These are phyloP conservation scores for Aspergillus japonicus DNA, from an alignment of 2,329 filamentous ascomycete genomes.

Conservation along the genomic window DNA sequence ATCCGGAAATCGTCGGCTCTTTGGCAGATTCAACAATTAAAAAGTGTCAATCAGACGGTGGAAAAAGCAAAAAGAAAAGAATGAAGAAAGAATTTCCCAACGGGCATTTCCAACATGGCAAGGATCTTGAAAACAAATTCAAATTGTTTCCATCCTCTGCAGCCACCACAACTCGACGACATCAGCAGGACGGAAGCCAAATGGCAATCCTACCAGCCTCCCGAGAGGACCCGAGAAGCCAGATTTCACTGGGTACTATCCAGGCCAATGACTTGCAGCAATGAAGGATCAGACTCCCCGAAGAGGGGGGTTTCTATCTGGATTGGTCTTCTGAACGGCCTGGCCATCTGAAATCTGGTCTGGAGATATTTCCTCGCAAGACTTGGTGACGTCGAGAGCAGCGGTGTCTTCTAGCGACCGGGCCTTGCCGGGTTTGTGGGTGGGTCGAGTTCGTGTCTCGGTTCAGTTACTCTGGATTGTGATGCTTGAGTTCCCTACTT, in stretches of 20 bases:
- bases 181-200: conserved; percentile 11
- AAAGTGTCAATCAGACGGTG: conserved; percentile 5
- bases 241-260: conserved; percentile 27
- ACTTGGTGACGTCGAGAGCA: conserved; percentile 9
- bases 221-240: conserved; percentile 23
- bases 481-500: conserved; percentile 40
- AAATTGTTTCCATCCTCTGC: not conserved
- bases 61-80: conserved; percentile 8
- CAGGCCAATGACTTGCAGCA: conserved; percentile 44
- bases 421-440: conserved; percentile 9
- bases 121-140: not conserved
- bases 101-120: not conserved
- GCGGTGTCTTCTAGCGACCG: not conserved
- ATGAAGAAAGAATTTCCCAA: not conserved
- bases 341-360: conserved; percentile 33
- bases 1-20: not conserved
- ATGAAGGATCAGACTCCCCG: conserved; percentile 34
- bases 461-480: conserved; percentile 16
- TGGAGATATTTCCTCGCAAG: conserved; percentile 18
- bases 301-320: conserved; percentile 21
- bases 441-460: conserved; percentile 41
- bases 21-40: not conserved
- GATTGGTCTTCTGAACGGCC: conserved; percentile 41
- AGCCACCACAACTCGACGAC: not conserved
- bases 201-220: conserved; percentile 7